Base-by-base conservation (phyloP, 2,329 filamentous ascomycete genomes). In the Cladosporium oxysporum region DNA sequence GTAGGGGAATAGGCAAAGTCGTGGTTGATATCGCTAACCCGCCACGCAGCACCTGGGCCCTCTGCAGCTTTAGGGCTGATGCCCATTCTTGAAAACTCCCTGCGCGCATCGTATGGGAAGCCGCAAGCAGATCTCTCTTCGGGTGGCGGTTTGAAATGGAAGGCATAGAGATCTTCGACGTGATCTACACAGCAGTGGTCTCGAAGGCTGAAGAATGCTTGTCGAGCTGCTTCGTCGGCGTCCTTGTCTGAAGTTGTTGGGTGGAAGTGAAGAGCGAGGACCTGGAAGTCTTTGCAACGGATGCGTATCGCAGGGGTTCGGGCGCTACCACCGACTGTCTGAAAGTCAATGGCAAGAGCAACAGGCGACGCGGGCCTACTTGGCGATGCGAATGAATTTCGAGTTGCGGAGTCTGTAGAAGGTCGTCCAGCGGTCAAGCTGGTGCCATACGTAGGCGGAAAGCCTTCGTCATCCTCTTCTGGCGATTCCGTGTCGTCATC, bases 1-100 rank as follows among this genome's bases (percentile, higher is more conserved):
- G 95, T 98, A 29, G 93, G 90, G 61, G 93, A 97, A 75, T 97
- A 98, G 82, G 82, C 83, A 76, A 97, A 98, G 79, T 97, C 92
- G 62, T 87, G 83, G 79, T 99, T 99, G 80, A 99, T 93, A 62
- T 87, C 87, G 10, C 92, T 93, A 76, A 99, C 87, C 68, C 95
- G 89, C 95, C 95, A 99, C 31, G 91, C 91, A 72, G 86, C 88
- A 11, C 74, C 75, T 11, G 73, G 72, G 1, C 74, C 74, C 69
- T 93, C 84, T n/a, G 80, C 79, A n/a, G 87, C 87, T 78, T 96
- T 93, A 62, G 89, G 88, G 71, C 91, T 91, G 72, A 97, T 91
- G 52, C 94, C 95, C 80, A 97, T 90, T 28, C 95, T 88, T 69
- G 88, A 87, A 79, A 92, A 97, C 80, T 99, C 95, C 68, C 88